Evolutionary conservation across 495 filamentous ascomycete genomes (phyloP).

Genomic region (Trypethelium eluteriae): DNA sequence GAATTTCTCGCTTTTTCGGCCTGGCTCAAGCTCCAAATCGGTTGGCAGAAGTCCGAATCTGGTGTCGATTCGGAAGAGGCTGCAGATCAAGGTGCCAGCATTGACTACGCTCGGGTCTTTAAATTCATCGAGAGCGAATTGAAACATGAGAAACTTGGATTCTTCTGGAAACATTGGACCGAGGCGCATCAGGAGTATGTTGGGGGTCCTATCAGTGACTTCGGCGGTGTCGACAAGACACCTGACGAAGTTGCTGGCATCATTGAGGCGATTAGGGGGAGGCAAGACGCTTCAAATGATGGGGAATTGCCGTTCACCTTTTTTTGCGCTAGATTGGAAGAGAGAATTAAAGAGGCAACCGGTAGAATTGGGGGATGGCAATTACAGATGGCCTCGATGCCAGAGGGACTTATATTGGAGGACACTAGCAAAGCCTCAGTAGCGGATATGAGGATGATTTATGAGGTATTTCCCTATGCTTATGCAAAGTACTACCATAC

Average conservation of each 20-base stretch:
- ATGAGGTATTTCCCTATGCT: slow-evolving; percentile 19
- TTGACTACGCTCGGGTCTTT: slow-evolving; percentile 29
- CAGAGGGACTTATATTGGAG: slow-evolving; percentile 23
- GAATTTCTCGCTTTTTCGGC: slow-evolving; percentile 71
- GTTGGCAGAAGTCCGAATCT: slow-evolving; percentile 43
- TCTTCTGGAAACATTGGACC: slow-evolving; percentile 6
- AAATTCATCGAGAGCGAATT: slow-evolving; percentile 30
- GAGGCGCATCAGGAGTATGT: neutral
- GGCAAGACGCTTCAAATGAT: neutral
- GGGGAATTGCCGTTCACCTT: slow-evolving; percentile 16
- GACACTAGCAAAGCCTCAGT: slow-evolving; percentile 8
- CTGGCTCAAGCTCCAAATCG: slow-evolving; percentile 83
- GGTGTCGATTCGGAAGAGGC: slow-evolving; percentile 43
- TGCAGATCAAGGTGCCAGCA: slow-evolving; percentile 27
- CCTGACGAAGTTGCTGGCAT: neutral
- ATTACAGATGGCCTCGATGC: neutral
- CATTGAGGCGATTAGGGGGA: neutral
- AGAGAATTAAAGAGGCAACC: slow-evolving; percentile 18
- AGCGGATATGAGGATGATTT: slow-evolving; percentile 29
- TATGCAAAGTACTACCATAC: neutral
- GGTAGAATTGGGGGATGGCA: slow-evolving; percentile 18
- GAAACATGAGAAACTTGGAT: slow-evolving; percentile 19
- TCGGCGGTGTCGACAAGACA: neutral
- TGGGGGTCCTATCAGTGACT: too few relatives aligned
- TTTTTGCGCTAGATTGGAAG: slow-evolving; percentile 2